phyloP scores from a whole-genome alignment of 2,329 filamentous ascomycete species.

The Aspergillus transmontanensis region DNA sequence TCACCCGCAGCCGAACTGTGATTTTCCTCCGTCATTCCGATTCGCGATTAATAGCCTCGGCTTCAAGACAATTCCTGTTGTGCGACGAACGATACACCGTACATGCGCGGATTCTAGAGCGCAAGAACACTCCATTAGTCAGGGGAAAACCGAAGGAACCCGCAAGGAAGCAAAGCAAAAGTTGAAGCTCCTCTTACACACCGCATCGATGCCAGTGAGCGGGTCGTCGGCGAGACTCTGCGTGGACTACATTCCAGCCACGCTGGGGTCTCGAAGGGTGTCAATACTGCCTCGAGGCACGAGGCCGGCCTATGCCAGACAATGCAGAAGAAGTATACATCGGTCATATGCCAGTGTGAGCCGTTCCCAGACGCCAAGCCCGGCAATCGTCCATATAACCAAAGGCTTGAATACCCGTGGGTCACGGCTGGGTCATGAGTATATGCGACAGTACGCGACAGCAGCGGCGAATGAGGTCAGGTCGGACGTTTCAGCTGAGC shows the following conservation, averaged over 20 bases:
- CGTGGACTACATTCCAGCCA: conserved; percentile 30
- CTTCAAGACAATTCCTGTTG: not conserved
- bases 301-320: conserved; percentile 19
- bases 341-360: not conserved
- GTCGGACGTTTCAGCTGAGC: conserved; percentile 6
- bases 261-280: conserved; percentile 25
- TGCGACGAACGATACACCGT: not conserved
- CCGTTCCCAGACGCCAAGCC: not conserved
- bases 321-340: conserved; percentile 23
- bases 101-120: not conserved
- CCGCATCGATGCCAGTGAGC: conserved; percentile 27
- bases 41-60: not conserved
- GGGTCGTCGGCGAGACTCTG: conserved; percentile 34
- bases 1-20: not conserved
- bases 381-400: not conserved
- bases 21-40: not conserved
- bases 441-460: conserved; percentile 22
- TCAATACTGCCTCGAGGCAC: conserved; percentile 22
- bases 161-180: not conserved
- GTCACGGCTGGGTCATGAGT: not conserved
- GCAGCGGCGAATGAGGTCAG: conserved; percentile 7
- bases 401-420: conserved; percentile 3
- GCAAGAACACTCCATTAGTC: not conserved
- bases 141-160: not conserved
- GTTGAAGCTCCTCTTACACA: not conserved